Evolutionary conservation across 768 basidiomycete genomes (phyloP).

Genomic region (Cyathus striatus): DNA sequence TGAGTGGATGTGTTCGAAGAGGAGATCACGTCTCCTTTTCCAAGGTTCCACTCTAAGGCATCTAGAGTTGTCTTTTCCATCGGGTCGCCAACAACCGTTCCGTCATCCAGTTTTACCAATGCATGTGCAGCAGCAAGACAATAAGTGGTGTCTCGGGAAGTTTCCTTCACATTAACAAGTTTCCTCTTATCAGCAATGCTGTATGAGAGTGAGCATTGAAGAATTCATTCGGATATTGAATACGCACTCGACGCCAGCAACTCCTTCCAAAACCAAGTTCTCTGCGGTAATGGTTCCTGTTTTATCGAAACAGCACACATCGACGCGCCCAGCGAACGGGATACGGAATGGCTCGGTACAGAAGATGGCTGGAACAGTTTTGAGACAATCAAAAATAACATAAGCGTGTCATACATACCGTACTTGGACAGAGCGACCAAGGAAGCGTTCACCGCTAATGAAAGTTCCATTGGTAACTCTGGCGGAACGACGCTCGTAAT

Average conservation of each 20-base stretch:
- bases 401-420: conserved; percentile 35
- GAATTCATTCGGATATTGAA: background rate
- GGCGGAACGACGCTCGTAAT: conserved; percentile 98
- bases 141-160: conserved; percentile 71
- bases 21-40: conserved; percentile 67
- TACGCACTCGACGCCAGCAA: conserved; percentile 85
- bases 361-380: conserved; percentile 71
- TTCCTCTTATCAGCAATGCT: conserved; percentile 58
- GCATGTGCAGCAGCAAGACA: conserved; percentile 95
- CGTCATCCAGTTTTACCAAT: conserved; percentile 90
- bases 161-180: conserved; percentile 76
- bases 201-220: conserved; percentile 1
- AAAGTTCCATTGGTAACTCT: conserved; percentile 96
- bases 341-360: conserved; percentile 99
- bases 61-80: conserved; percentile 98
- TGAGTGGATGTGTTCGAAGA: conserved; percentile 50
- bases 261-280: conserved; percentile 89
- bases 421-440: conserved; percentile 91
- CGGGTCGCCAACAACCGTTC: conserved; percentile 91
- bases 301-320: conserved; percentile 99
- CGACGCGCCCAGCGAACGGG: conserved; percentile 90
- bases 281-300: conserved; percentile 98
- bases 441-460: conserved; percentile 92
- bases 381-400: background rate
- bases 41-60: conserved; percentile 83